Conservation (phyloP, 2,329 filamentous ascomycete species). For the Aspergillus udagawae region DNA sequence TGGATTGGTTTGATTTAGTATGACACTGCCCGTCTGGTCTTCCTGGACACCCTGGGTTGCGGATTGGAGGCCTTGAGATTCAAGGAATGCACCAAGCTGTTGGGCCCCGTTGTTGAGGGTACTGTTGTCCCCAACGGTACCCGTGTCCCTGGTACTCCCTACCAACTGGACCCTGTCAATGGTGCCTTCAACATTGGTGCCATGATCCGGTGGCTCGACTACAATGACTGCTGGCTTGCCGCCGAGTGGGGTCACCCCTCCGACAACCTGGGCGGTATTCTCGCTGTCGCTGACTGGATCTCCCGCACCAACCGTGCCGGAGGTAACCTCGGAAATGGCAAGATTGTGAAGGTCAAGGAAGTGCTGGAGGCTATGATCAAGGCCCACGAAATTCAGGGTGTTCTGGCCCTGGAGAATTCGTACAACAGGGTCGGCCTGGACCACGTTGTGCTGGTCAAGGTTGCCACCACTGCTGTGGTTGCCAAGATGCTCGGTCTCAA, state of each 20-base stretch:
- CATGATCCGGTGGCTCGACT: conserved; percentile 99
- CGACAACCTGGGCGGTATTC: conserved; percentile 94
- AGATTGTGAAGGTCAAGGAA: conserved; percentile 82
- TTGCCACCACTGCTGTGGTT: conserved; percentile 89
- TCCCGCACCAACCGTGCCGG: conserved; percentile 89
- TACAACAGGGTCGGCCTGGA: conserved; percentile 98
- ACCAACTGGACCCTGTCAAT: conserved; percentile 91
- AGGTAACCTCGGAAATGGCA: conserved; percentile 66
- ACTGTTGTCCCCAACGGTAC: conserved; percentile 89
- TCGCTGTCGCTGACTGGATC: conserved; percentile 96
- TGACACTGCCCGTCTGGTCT: conserved; percentile 93
- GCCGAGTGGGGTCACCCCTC: conserved; percentile 99
- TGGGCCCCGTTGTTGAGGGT: conserved; percentile 86
- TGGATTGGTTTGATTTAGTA: conserved; percentile 44
- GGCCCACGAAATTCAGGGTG: conserved; percentile 98
- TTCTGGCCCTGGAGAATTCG: conserved; percentile 93
- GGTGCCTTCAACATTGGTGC: conserved; percentile 98
- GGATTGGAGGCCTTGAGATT: conserved; percentile 93
- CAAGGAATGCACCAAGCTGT: conserved; percentile 90
- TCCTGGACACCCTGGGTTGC: conserved; percentile 94
- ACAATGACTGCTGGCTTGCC: conserved; percentile 99
- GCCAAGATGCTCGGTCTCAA: conserved; percentile 89
- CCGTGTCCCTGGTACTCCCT: conserved; percentile 85
- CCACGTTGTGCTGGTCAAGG: conserved; percentile 97
- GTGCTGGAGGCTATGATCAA: conserved; percentile 98